Evolutionary conservation across 2,329 filamentous ascomycete species (phyloP).

Genomic region (Phoma herbarum): DNA sequence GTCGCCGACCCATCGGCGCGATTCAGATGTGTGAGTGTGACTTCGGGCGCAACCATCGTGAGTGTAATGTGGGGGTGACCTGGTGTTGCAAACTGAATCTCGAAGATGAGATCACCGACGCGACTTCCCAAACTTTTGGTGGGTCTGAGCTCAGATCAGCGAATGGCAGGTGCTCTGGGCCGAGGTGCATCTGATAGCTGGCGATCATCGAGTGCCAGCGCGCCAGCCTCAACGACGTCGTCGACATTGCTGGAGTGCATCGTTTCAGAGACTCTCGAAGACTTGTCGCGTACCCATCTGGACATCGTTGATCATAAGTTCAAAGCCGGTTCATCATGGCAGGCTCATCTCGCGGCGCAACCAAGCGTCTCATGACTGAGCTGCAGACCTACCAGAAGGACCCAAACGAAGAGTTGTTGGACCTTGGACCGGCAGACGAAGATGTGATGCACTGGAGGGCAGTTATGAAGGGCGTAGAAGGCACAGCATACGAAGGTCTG

Average conservation of each 20-base stretch:
- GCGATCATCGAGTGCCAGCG: conserved; percentile 9
- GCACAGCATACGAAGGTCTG: conserved; percentile 68
- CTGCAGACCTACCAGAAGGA: conserved; percentile 65
- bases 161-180: conserved; percentile 30
- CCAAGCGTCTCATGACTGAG: conserved; percentile 69
- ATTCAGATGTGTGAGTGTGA: conserved; percentile 60
- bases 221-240: conserved; percentile 14
- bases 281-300: background rate
- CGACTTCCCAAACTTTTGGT: conserved; percentile 34
- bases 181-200: conserved; percentile 32
- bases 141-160: conserved; percentile 32
- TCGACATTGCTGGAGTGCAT: background rate
- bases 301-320: background rate
- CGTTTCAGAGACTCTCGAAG: background rate
- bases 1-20: conserved; percentile 83
- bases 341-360: conserved; percentile 45
- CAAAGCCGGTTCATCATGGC: conserved; percentile 35
- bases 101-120: conserved; percentile 23
- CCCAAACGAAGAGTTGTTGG: conserved; percentile 65
- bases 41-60: conserved; percentile 42
- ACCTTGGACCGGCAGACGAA: conserved; percentile 65
- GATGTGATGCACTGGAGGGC: conserved; percentile 68
- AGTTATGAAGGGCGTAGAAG: conserved; percentile 66
- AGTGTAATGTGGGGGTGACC: background rate
- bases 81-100: conserved; percentile 7